phyloP scores from a whole-genome alignment of 441 rosid species.

The Cnidoscolus chayamansa region DNA sequence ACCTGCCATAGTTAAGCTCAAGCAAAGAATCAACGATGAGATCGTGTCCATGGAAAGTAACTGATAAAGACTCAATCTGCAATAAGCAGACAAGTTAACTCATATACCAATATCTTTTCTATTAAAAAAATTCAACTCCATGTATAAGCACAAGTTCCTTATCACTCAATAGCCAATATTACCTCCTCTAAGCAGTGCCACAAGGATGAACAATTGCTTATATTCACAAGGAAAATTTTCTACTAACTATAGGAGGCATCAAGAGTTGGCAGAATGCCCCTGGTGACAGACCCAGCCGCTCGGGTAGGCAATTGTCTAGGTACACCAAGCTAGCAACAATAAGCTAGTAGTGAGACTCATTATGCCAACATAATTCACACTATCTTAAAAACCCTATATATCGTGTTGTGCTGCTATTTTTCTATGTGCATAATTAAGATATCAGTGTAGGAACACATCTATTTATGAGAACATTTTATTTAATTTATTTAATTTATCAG shows the following conservation, averaged over 20 bases:
- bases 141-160: background rate
- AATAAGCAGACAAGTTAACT: slow-evolving; percentile 17
- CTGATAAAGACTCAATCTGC: slow-evolving; percentile 92
- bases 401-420: background rate
- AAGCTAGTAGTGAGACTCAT: slow-evolving; percentile 27
- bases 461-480: background rate
- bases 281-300: slow-evolving; percentile 24
- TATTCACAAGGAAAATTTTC: slow-evolving; percentile 16
- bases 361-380: slow-evolving; percentile 3
- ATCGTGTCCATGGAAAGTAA: slow-evolving; percentile 93
- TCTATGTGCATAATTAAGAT: background rate
- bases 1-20: slow-evolving; percentile 98
- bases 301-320: slow-evolving; percentile 20
- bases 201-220: slow-evolving; percentile 19
- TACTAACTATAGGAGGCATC: slow-evolving; percentile 13
- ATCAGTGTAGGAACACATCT: no score
- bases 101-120: background rate
- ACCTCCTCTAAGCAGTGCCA: slow-evolving; percentile 20
- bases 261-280: slow-evolving; percentile 16
- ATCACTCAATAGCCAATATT: slow-evolving; percentile 1
- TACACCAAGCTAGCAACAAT: slow-evolving; percentile 24
- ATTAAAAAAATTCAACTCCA: background rate
- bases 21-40: slow-evolving; percentile 82
- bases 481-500: no score
- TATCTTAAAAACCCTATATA: background rate